Evolutionary conservation across 768 basidiomycete genomes (phyloP), one percentile per base, ranked within the genome.

Genomic region (Tricholoma flavovirens): DNA sequence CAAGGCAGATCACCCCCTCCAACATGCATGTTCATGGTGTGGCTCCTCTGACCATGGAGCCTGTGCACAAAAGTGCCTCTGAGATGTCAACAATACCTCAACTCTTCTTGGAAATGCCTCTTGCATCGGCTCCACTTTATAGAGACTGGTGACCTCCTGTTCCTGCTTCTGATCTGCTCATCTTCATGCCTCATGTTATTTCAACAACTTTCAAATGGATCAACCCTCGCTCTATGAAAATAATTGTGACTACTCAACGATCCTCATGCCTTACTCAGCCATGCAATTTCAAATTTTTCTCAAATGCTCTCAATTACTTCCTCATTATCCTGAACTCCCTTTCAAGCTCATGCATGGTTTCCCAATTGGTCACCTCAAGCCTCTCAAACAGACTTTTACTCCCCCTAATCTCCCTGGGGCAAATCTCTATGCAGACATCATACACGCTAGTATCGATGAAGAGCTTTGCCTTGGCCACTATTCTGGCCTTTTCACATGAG

Each of bases 381-480:
- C 49, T 5, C n/a, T 56, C 55, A 42, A 35, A 2, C 26, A 38
- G 21, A 50, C 26, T n/a, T n/a, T n/a, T n/a, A n/a, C n/a, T n/a
- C n/a, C n/a, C n/a, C n/a, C n/a, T n/a, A n/a, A n/a, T n/a, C 49
- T 50, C 14, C 51, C 51, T 35, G 36, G 32, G 7, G 32, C 51
- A 21, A 12, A 8, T 17, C 1, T 51, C 42, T 15, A 57, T 26
- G 17, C 51, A 2, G 42, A 57, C 26, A 53, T 22, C 21, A 52
- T 56, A 3, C 50, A 19, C 8, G 14, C 21, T 7, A 43, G 43
- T 29, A 56, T 56, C 19, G 56, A 22, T 12, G 49, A 52, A 4
- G 36, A 56, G 38, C 36, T 56, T n/a, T 50, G n/a, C 10, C 56
- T 56, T 38, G 56, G 56, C 4, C 56, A 45, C n/a, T 56, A 43